Percentiles rank a stretch among this genome's conserved stretches.
Evolutionary conservation across 1,284 basidiomycete species (phyloP).

Genomic region (Cutaneotrichosporon cutaneum): DNA sequence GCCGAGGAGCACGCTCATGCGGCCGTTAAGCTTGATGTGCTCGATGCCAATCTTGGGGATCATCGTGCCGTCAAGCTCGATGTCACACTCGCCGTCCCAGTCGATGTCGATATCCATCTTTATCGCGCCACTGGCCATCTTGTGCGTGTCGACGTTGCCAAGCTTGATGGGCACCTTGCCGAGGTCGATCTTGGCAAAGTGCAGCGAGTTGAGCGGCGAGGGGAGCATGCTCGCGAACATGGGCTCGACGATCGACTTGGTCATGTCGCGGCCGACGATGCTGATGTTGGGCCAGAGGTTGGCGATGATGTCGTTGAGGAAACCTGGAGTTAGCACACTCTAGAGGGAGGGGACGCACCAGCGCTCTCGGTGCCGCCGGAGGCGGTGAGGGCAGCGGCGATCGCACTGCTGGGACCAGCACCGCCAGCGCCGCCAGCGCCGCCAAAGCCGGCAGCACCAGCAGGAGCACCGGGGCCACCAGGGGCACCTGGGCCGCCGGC

Average conservation of each 20-base stretch:
- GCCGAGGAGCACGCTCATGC: constrained; percentile 16
- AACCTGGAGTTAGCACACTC: constrained; percentile 10
- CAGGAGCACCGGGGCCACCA: background rate
- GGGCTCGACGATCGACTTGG: constrained; percentile 23
- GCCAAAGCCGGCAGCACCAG: no score
- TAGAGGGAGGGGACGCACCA: background rate
- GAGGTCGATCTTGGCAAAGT: constrained; percentile 22
- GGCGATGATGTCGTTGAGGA: constrained; percentile 22
- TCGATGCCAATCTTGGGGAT: constrained; percentile 19
- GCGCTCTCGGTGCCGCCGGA: constrained; percentile 21
- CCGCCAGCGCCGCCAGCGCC: no score
- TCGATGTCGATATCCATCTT: constrained; percentile 23
- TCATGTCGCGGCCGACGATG: constrained; percentile 18
- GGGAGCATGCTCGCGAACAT: constrained; percentile 22
- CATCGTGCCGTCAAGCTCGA: constrained; percentile 21
- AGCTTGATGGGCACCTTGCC: constrained; percentile 16
- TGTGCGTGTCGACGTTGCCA: constrained; percentile 21
- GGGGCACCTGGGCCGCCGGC: background rate
- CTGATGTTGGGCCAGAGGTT: constrained; percentile 24
- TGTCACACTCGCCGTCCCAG: constrained; percentile 24
- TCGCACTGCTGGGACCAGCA: background rate
- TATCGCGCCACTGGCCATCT: constrained; percentile 12
- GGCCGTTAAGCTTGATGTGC: constrained; percentile 19
- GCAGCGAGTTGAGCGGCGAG: constrained; percentile 18
- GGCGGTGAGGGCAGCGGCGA: constrained; percentile 16